Evolutionary conservation across 2,329 filamentous ascomycete genomes (phyloP).

Genomic region (Trichophyton verrucosum): DNA sequence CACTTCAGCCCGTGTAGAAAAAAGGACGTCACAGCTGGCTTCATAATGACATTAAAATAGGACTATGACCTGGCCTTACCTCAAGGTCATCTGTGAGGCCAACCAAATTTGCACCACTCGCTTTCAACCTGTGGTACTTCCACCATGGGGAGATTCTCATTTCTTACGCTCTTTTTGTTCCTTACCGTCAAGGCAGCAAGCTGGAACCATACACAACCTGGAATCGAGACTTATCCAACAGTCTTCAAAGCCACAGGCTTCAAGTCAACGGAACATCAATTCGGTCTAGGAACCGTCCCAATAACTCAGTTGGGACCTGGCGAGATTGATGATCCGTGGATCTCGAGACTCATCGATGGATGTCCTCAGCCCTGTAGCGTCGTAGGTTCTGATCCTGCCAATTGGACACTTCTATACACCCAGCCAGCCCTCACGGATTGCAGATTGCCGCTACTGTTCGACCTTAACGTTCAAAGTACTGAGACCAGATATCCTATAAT

Average conservation of each 20-base stretch:
- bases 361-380: conserved; percentile 5
- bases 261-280: background rate
- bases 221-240: background rate
- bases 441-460: conserved; percentile 8
- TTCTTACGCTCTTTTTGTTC: background rate
- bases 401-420: conserved; percentile 8
- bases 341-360: conserved; percentile 13
- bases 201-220: background rate
- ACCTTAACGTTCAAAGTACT: conserved; percentile 8
- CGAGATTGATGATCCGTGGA: background rate
- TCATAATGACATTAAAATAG: background rate
- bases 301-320: background rate
- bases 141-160: conserved; percentile 8
- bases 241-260: background rate
- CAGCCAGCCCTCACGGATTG: background rate
- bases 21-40: background rate
- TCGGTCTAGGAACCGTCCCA: background rate
- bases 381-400: conserved; percentile 5
- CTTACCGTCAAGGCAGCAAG: background rate
- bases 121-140: background rate
- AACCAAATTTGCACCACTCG: background rate
- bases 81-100: background rate
- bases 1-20: background rate
- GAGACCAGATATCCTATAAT: background rate
- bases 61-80: background rate